These are phyloP conservation scores for Suillus decipiens DNA, from an alignment of 768 basidiomycete species.

Conservation along the genomic window DNA sequence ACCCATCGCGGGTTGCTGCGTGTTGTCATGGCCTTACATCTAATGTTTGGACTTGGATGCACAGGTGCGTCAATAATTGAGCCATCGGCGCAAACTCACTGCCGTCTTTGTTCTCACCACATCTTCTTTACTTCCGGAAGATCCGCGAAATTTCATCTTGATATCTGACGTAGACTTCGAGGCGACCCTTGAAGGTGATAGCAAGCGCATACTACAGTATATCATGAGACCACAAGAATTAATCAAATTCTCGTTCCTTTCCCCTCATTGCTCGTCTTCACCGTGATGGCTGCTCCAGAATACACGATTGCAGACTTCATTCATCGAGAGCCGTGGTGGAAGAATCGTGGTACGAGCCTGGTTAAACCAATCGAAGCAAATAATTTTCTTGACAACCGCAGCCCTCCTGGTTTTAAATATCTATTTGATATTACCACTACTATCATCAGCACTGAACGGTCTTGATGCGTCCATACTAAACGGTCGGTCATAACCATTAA, in stretches of 20 bases:
- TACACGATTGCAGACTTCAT: slow-evolving; percentile 63
- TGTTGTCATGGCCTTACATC: not conserved
- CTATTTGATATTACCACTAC: slow-evolving; percentile 59
- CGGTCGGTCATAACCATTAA: slow-evolving; percentile 27
- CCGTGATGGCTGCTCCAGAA: slow-evolving; percentile 39
- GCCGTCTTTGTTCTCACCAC: slow-evolving; percentile 10
- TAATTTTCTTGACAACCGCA: slow-evolving; percentile 20
- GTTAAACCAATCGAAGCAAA: not conserved
- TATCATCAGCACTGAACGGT: slow-evolving; percentile 67
- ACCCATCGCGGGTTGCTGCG: not conserved
- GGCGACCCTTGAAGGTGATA: slow-evolving; percentile 4
- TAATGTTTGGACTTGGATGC: not conserved
- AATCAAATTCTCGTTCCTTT: slow-evolving; percentile 1
- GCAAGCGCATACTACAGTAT: not conserved
- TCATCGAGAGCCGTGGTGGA: slow-evolving; percentile 62
- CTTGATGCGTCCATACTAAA: slow-evolving; percentile 70
- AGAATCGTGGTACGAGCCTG: slow-evolving; percentile 48
- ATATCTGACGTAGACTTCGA: slow-evolving; percentile 1
- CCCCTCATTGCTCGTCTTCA: not conserved
- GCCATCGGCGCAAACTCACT: not conserved
- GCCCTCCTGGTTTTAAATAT: slow-evolving; percentile 62
- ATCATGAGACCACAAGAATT: slow-evolving; percentile 1
- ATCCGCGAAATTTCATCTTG: slow-evolving; percentile 7
- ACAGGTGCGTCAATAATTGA: not conserved
- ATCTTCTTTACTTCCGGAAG: slow-evolving; percentile 7